Evolutionary conservation across 257 asterid species (phyloP).

Genomic region (Thymus mandschuricus): DNA sequence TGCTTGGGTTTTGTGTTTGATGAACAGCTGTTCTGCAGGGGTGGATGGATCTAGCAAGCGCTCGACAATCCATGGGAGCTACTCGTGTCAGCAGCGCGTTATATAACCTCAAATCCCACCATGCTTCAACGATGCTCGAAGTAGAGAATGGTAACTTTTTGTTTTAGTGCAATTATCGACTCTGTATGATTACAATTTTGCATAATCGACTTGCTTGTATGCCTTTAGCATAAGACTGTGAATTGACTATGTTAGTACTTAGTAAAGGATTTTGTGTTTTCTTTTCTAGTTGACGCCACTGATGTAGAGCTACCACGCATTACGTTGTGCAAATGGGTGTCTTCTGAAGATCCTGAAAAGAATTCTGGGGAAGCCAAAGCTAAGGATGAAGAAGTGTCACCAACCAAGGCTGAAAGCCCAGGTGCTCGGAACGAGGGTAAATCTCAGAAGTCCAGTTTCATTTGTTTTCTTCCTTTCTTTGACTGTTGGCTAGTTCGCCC

Average conservation of each 20-base stretch:
- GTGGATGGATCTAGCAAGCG: slow-evolving; percentile 90
- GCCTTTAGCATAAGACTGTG: background rate
- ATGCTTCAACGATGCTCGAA: slow-evolving; percentile 74
- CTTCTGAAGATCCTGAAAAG: slow-evolving; percentile 49
- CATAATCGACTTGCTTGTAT: background rate
- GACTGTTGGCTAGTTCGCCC: background rate
- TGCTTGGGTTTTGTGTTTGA: slow-evolving; percentile 11
- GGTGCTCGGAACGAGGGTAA: slow-evolving; percentile 38
- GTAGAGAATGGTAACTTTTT: slow-evolving; percentile 49
- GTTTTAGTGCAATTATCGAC: background rate
- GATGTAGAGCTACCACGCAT: slow-evolving; percentile 45
- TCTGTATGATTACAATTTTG: background rate
- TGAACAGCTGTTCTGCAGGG: slow-evolving; percentile 50
- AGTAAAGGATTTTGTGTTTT: slow-evolving; percentile 15
- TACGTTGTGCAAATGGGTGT: slow-evolving; percentile 70
- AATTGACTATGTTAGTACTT: background rate
- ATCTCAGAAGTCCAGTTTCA: slow-evolving; percentile 36
- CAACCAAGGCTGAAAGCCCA: slow-evolving; percentile 39
- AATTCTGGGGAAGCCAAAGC: slow-evolving; percentile 40
- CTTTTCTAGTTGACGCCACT: slow-evolving; percentile 41
- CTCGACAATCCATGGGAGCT: slow-evolving; percentile 87
- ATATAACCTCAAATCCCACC: slow-evolving; percentile 76
- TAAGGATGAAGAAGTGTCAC: slow-evolving; percentile 50
- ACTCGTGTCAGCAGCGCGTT: slow-evolving; percentile 73
- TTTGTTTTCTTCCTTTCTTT: slow-evolving; percentile 16